Evolutionary conservation across 208 protist species (phyloP).

Genomic region (Wallacemonas sp.): DNA sequence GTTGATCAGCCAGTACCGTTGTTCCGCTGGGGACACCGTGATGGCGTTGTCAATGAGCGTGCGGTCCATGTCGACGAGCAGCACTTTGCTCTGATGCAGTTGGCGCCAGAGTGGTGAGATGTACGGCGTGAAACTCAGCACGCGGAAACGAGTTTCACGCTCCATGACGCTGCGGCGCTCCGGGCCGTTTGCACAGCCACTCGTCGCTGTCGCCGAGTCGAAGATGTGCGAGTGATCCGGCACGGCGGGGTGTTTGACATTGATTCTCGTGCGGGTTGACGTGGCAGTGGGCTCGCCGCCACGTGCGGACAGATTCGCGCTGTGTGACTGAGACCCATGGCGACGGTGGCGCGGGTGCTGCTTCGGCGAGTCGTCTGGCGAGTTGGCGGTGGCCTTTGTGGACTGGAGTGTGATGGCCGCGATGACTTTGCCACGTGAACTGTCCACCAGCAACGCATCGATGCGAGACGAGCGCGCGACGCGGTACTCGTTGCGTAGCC

Average conservation of each 20-base stretch:
- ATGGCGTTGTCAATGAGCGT: conserved; percentile 84
- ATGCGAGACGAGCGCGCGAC: conserved; percentile 52
- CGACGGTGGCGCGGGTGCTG: neutral
- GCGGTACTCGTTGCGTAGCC: conserved; percentile 65
- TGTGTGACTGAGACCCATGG: too few species aligned
- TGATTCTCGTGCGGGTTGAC: neutral
- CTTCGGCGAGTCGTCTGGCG: neutral
- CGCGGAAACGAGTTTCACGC: conserved; percentile 5
- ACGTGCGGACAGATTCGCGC: too few species aligned
- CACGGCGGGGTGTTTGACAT: neutral
- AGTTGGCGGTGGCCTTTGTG: neutral
- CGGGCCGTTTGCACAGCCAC: too few species aligned
- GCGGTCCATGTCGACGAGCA: conserved; percentile 85
- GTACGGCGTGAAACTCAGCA: conserved; percentile 59
- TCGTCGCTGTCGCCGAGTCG: too few species aligned
- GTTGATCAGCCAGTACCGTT: neutral
- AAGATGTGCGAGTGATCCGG: neutral
- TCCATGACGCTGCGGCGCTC: too few species aligned
- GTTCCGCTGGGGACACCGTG: conserved; percentile 17
- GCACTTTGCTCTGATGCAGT: conserved; percentile 53
- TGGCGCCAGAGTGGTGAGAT: conserved; percentile 54
- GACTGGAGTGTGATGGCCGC: conserved; percentile 44
- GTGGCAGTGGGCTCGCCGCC: neutral
- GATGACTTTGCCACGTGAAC: conserved; percentile 40
- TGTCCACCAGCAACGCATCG: conserved; percentile 67